Percentiles rank a stretch among this genome's conserved stretches.
phyloP scores from a whole-genome alignment of 2,329 filamentous ascomycete species.

The Trichophyton equinum region DNA sequence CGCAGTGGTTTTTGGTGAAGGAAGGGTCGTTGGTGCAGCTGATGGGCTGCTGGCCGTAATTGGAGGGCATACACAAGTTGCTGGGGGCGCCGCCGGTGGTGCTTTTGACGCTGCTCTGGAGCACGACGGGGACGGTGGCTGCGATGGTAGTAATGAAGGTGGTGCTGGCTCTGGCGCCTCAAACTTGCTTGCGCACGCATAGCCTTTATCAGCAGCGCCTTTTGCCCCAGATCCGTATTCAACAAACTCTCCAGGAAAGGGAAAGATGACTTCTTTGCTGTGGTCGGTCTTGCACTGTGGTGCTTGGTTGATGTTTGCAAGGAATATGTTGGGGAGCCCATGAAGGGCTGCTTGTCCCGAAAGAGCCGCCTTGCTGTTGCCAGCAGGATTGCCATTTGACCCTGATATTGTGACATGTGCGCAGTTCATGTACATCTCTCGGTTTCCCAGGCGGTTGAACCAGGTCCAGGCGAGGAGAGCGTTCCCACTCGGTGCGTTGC shows the following conservation, averaged over 20 bases:
- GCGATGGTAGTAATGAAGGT: background rate
- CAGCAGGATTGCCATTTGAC: background rate
- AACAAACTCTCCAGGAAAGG: conserved; percentile 9
- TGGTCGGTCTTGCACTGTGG: conserved; percentile 9
- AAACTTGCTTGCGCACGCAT: background rate
- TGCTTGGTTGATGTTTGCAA: conserved; percentile 9
- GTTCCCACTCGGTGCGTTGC: conserved; percentile 46
- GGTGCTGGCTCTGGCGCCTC: background rate
- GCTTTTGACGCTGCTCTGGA: background rate
- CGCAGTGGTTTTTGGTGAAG: background rate
- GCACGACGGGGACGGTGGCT: background rate
- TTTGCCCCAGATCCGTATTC: conserved; percentile 8
- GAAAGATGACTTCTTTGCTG: conserved; percentile 9
- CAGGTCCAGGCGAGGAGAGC: conserved; percentile 65
- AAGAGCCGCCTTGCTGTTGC: background rate
- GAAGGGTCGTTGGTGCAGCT: background rate
- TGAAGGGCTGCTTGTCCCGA: conserved; percentile 1
- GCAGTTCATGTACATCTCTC: conserved; percentile 61
- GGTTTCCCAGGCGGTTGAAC: conserved; percentile 54
- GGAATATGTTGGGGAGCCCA: conserved; percentile 8
- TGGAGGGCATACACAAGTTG: background rate
- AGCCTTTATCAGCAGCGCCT: background rate
- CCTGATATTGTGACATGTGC: conserved; percentile 52
- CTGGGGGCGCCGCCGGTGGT: background rate
- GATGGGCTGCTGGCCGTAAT: background rate